Base-by-base conservation (phyloP, 2,329 filamentous ascomycete species). In the Trichoderma atroviride region DNA sequence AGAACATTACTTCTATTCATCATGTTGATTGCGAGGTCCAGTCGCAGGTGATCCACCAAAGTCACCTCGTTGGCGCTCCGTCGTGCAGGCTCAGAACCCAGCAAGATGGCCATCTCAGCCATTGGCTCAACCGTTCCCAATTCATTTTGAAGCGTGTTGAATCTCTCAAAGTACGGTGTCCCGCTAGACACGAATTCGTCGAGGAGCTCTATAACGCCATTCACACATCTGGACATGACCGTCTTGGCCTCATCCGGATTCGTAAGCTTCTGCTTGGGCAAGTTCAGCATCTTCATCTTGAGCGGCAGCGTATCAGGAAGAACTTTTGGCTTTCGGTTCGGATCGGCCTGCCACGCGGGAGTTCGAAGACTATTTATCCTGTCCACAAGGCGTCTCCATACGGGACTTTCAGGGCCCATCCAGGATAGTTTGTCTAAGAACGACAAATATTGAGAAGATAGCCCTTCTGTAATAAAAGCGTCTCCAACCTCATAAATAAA, bases 41-140 rank as follows among this genome's bases (percentile, higher is more conserved):
- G 60, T 1, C 73, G 69, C 6, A 76, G 65, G 58, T 74, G 73
- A 33, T 76, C 74, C 2, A 58, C 63, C 11, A 75, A 64, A 1
- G 5, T 53, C 0, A 69, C 69, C 24, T 63, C 53, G 3, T 59
- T 59, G 5, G 27, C 10, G 9, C 52, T 50, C 3, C 56, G 47
- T 14, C 43, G 29, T 2, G 53, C 50, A 27, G 56, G 60, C 19
- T 33, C 33, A 24, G 35, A 55, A 4, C 67, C 66, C 14, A 71
- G 11, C 16, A 31, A 5, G 6, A 64, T 47, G 5, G 52, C 40
- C 1, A 70, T 65, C 35, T 70, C 31, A 4, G 55, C 53, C 22
- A 43, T 53, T 1, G n/a, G 27, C 11, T 27, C 4, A 13, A 33
- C 13, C 5, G 9, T 19, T 33, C 10, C 14, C 60, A 64, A 31